These are phyloP conservation scores for Lasiosphaeriaceae sp. DNA, from an alignment of 495 filamentous ascomycete species.

Conservation along the genomic window DNA sequence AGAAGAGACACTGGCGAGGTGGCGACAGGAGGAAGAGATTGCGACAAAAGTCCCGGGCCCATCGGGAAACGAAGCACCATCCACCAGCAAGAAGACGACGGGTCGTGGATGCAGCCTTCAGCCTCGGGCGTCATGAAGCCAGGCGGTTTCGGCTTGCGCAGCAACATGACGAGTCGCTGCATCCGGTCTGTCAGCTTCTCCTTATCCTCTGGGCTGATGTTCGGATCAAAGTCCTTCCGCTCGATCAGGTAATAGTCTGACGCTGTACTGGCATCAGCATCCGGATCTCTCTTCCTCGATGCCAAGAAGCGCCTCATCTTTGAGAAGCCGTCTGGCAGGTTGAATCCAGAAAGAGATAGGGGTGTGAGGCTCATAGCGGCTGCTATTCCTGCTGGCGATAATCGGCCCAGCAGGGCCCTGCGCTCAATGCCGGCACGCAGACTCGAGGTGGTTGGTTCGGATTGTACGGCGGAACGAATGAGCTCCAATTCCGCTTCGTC, in stretches of 20 bases:
- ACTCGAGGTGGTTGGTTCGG: neutral
- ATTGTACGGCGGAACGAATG: slow-evolving; percentile 8
- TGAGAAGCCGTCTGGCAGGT: neutral
- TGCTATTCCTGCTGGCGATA: neutral
- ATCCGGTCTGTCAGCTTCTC: slow-evolving; percentile 1
- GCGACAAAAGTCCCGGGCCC: neutral
- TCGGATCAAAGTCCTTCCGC: slow-evolving; percentile 7
- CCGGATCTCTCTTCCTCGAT: neutral
- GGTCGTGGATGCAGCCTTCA: slow-evolving; percentile 7
- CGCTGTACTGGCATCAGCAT: neutral
- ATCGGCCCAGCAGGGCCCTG: slow-evolving; percentile 1
- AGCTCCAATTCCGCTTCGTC: slow-evolving; percentile 8
- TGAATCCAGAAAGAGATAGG: slow-evolving; percentile 1
- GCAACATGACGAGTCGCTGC: slow-evolving; percentile 10
- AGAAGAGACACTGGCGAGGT: slow-evolving; percentile 7
- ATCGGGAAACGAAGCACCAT: slow-evolving; percentile 7
- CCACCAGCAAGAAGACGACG: slow-evolving; percentile 8
- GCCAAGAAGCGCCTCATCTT: slow-evolving; percentile 1
- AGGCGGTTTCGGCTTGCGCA: slow-evolving; percentile 2
- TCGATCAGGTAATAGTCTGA: slow-evolving; percentile 6
- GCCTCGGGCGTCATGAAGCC: slow-evolving; percentile 3
- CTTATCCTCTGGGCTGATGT: slow-evolving; percentile 4
- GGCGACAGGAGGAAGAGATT: neutral
- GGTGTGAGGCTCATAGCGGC: neutral
- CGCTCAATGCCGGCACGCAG: slow-evolving; percentile 7